phyloP scores from a whole-genome alignment of 805 yeast genomes.

The Kazachstania taianensis region DNA sequence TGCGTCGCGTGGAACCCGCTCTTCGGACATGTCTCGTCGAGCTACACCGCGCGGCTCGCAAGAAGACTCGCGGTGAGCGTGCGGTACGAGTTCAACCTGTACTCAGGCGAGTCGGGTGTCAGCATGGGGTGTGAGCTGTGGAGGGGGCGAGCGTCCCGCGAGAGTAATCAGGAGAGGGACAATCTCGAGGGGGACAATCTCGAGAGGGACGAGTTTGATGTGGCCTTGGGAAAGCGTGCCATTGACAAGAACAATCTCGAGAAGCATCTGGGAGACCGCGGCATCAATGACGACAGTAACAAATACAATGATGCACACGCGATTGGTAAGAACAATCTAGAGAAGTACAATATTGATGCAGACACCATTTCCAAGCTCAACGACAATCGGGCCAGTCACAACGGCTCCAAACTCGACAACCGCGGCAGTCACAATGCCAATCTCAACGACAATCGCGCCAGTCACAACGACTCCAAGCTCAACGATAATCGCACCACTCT shows the following conservation, averaged over 20 bases:
- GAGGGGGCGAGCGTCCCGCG: slow-evolving; percentile 28
- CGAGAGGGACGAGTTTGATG: no score
- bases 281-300: no score
- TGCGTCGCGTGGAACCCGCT: slow-evolving; percentile 82
- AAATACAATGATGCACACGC: no score
- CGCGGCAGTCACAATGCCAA: no score
- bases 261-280: not conserved
- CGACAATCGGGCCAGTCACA: no score
- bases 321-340: no score
- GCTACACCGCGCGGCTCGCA: slow-evolving; percentile 77
- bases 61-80: slow-evolving; percentile 69
- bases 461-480: slow-evolving; percentile 10
- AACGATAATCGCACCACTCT: no score
- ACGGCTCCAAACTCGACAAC: no score
- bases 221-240: no score
- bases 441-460: not conserved
- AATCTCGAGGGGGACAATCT: not conserved
- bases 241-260: not conserved
- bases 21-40: slow-evolving; percentile 78
- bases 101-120: slow-evolving; percentile 80
- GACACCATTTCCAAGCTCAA: not conserved
- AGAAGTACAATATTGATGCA: not conserved
- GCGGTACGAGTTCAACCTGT: slow-evolving; percentile 79
- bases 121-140: slow-evolving; percentile 82
- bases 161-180: not conserved